Evolutionary conservation across 345 rosid genomes (phyloP), one percentile per base, ranked within the genome.

Genomic region (Microthlaspi erraticum): DNA sequence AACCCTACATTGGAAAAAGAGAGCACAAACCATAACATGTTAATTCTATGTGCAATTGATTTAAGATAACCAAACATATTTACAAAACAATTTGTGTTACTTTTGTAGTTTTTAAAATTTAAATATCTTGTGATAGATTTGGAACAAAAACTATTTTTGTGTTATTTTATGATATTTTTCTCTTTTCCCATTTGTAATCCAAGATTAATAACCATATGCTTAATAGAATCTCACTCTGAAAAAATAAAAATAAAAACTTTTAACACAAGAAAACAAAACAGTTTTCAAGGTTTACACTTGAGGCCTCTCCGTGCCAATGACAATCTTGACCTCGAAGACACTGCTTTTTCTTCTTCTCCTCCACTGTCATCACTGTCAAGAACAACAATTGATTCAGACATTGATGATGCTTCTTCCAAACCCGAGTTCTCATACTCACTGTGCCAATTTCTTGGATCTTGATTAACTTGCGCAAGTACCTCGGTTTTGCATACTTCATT

Each of bases 351-450:
- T 17, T 17, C 79, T 71, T 88, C 93, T 14, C 83, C 86, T 63
- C 83, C 96, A 26, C 93, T 87, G 4, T 89, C 96, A 73, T 92
- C 96, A 44, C 96, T 87, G 71, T 92, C 96, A 52, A 77, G 71
- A 63, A 89, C 92, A 9, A 92, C 81, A 54, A 82, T 65, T 11
- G 80, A 51, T 43, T 86, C 96, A 50, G 76, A 36, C 59, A 76
- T 10, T 13, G 71, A 72, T 13, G 71, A 72, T 59, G 77, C 38
- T 69, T 75, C 86, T 68, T 70, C 86, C 18, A 8, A 4, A 4
- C 29, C 78, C 7, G 63, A 56, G 33, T 61, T 43, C 14, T 71
- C 66, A 65, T 53, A 54, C 72, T 59, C 81, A 58, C 49, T 32
- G 3, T 3, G 38, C 68, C 29, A 20, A 56, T 7, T 29, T 71